Percentiles rank a stretch among this genome's conserved stretches.
Evolutionary conservation across 1,284 basidiomycete genomes (phyloP).

Genomic region (Leccinum griseonigrum): DNA sequence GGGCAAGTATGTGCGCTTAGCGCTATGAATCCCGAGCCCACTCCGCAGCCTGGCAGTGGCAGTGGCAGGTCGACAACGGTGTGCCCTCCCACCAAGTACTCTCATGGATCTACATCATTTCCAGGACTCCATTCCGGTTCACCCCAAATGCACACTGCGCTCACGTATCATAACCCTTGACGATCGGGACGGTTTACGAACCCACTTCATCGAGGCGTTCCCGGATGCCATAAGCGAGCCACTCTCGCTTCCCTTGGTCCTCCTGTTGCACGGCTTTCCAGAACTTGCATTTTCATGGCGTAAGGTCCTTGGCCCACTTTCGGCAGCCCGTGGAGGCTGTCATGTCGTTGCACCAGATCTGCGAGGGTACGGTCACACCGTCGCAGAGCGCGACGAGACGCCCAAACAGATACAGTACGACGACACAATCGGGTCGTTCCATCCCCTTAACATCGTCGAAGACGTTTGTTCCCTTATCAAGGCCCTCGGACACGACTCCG

Average conservation of each 20-base stretch:
- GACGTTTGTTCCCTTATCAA: slow-evolving; percentile 52
- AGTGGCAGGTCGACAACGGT: too few species aligned
- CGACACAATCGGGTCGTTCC: slow-evolving; percentile 50
- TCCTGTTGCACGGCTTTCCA: slow-evolving; percentile 67
- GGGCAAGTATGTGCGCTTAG: not conserved
- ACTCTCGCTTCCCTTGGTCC: slow-evolving; percentile 41
- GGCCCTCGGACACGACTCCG: slow-evolving; percentile 47
- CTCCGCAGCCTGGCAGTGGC: not conserved
- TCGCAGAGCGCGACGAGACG: slow-evolving; percentile 23
- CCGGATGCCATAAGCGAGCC: slow-evolving; percentile 28
- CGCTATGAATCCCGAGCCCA: not conserved
- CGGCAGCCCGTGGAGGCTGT: slow-evolving; percentile 41
- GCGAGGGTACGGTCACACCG: slow-evolving; percentile 45
- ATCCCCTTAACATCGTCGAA: slow-evolving; percentile 47
- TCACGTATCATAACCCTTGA: slow-evolving; percentile 22
- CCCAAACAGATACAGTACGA: slow-evolving; percentile 36
- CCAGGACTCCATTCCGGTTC: slow-evolving; percentile 5
- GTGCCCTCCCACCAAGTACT: not conserved
- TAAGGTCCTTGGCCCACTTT: slow-evolving; percentile 50
- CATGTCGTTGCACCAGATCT: slow-evolving; percentile 53
- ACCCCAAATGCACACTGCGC: slow-evolving; percentile 13
- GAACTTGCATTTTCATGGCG: slow-evolving; percentile 66
- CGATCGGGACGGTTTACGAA: slow-evolving; percentile 41
- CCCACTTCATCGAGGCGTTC: slow-evolving; percentile 51
- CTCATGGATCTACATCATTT: slow-evolving; percentile 17